Conservation (phyloP, 306 rosid species). For the Betula pendula region DNA sequence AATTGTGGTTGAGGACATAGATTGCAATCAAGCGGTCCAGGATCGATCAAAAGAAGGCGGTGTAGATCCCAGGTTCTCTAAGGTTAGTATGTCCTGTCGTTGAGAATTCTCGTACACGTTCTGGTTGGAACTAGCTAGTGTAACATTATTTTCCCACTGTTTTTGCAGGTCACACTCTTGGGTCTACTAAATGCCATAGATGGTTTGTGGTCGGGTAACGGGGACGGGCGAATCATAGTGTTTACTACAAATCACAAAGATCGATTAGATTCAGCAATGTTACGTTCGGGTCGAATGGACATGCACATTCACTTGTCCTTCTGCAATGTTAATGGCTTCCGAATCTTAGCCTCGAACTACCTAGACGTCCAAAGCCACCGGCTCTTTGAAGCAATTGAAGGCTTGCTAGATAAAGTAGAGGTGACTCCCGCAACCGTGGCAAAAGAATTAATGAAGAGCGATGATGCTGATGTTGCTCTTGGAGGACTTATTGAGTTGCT, state of each 20-base stretch:
- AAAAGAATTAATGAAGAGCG: conserved; percentile 47
- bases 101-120: too few relatives aligned
- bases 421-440: conserved; percentile 49
- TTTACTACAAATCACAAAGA: conserved; percentile 52
- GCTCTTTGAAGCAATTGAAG: conserved; percentile 14
- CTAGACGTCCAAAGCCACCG: conserved; percentile 18
- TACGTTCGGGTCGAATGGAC: conserved; percentile 51
- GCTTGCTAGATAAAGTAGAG: conserved; percentile 20
- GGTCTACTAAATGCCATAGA: conserved; percentile 41
- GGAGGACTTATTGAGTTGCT: conserved; percentile 32
- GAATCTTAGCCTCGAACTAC: conserved; percentile 37
- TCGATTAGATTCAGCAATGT: conserved; percentile 39
- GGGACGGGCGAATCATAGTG: conserved; percentile 51
- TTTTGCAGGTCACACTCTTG: conserved; percentile 22
- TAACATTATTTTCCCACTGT: too few relatives aligned
- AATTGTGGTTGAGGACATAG: conserved; percentile 46
- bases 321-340: conserved; percentile 32
- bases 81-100: too few relatives aligned
- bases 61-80: too few relatives aligned
- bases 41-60: conserved; percentile 12
- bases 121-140: too few relatives aligned
- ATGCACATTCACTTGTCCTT: conserved; percentile 47
- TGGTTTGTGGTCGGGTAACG: conserved; percentile 51
- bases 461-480: conserved; percentile 31
- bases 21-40: conserved; percentile 35